phyloP scores from a whole-genome alignment of 2,329 filamentous ascomycete species.

The Fusarium penzigii region DNA sequence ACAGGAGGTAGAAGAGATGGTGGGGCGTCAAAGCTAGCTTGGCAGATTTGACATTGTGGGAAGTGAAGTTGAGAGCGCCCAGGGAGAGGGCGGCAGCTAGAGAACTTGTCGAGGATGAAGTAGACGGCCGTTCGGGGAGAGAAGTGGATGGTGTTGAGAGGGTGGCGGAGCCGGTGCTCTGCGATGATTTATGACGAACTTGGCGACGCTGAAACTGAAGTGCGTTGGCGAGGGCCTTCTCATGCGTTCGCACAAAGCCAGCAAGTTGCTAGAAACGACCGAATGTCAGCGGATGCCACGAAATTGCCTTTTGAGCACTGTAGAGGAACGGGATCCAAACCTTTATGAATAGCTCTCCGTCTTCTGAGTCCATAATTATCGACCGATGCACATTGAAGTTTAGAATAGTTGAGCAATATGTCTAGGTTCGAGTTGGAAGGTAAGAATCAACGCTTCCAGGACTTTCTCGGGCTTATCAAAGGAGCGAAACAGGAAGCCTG shows the following conservation, averaged over 20 bases:
- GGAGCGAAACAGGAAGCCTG: too few species aligned
- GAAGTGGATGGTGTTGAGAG: slow-evolving; percentile 55
- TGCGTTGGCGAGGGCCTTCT: slow-evolving; percentile 95
- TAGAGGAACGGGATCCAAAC: slow-evolving; percentile 44
- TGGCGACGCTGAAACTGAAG: slow-evolving; percentile 77
- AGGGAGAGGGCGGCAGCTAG: slow-evolving; percentile 86
- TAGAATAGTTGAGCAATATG: slow-evolving; percentile 3
- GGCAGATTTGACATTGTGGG: slow-evolving; percentile 81
- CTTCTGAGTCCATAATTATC: slow-evolving; percentile 79
- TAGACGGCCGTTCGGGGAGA: slow-evolving; percentile 62
- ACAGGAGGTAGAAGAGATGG: slow-evolving; percentile 94
- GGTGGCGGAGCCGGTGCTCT: slow-evolving; percentile 61
- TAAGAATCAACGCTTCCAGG: not conserved
- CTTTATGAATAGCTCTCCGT: slow-evolving; percentile 88
- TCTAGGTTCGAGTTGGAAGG: slow-evolving; percentile 1
- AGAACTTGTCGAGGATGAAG: slow-evolving; percentile 70
- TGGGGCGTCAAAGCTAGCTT: slow-evolving; percentile 93
- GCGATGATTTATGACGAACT: slow-evolving; percentile 68
- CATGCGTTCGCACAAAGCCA: slow-evolving; percentile 93
- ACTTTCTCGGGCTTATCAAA: too few species aligned
- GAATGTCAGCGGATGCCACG: slow-evolving; percentile 31
- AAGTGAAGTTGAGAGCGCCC: slow-evolving; percentile 81
- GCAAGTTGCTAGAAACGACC: slow-evolving; percentile 73
- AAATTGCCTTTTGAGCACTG: slow-evolving; percentile 1
- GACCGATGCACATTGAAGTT: slow-evolving; percentile 34